Percentiles rank a stretch among this genome's conserved stretches.
These are phyloP conservation scores for Annulohypoxylon bovei DNA, from an alignment of 495 filamentous ascomycete genomes.

Conservation along the genomic window DNA sequence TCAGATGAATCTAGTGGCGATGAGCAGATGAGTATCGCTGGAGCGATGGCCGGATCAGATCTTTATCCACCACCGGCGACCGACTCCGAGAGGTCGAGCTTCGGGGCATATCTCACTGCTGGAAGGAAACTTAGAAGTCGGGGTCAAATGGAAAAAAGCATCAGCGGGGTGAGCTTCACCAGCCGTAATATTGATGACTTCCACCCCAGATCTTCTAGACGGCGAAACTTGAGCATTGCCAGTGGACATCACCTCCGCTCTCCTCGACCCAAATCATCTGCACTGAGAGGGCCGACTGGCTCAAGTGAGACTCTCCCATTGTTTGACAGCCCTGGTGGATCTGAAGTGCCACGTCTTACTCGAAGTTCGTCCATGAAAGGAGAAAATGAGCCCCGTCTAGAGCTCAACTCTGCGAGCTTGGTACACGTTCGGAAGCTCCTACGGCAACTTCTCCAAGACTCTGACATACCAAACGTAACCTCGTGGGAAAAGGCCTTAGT, in stretches of 20 bases:
- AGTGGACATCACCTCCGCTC: constrained; percentile 75
- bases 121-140: constrained; percentile 78
- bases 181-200: constrained; percentile 64
- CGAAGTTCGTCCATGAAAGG: constrained; percentile 89
- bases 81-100: constrained; percentile 60
- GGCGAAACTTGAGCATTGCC: constrained; percentile 81
- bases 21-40: constrained; percentile 87
- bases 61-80: constrained; percentile 52
- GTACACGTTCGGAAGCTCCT: constrained; percentile 88
- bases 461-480: constrained; percentile 71
- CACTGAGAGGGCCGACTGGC: constrained; percentile 52
- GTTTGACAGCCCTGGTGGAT: constrained; percentile 48
- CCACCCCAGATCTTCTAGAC: constrained; percentile 67
- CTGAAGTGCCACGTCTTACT: constrained; percentile 68
- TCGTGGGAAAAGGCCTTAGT: constrained; percentile 93
- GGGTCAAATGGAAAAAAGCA: constrained; percentile 71
- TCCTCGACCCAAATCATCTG: constrained; percentile 65
- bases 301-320: constrained; percentile 55
- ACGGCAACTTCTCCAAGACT: constrained; percentile 82
- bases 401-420: constrained; percentile 86
- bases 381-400: constrained; percentile 73
- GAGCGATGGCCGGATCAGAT: constrained; percentile 67
- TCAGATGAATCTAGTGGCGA: constrained; percentile 94
- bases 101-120: constrained; percentile 65
- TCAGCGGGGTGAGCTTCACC: constrained; percentile 67